Conservation (phyloP, 352 stramenopile species). For the Globisporangium spiculum region DNA sequence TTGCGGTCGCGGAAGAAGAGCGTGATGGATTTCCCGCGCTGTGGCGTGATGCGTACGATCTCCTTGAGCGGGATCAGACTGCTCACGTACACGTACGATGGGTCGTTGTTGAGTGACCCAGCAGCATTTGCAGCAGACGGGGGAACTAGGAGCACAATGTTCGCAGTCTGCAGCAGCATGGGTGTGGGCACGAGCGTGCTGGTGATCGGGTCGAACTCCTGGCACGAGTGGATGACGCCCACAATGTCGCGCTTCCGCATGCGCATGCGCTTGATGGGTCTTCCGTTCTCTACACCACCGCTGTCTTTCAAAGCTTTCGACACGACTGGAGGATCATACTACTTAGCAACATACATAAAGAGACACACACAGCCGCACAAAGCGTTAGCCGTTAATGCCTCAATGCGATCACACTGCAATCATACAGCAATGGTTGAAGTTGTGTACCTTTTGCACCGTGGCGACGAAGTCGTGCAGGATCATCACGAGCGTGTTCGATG, state of each 20-base stretch:
- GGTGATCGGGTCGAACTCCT: conserved; percentile 59
- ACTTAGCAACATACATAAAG: background rate
- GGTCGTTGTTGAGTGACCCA: conserved; percentile 20
- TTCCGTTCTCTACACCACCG: conserved; percentile 1
- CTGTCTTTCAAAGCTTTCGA: conserved; percentile 16
- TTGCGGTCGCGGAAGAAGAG: conserved; percentile 74
- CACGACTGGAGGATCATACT: conserved; percentile 32
- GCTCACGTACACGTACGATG: conserved; percentile 58
- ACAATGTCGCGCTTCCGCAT: conserved; percentile 74
- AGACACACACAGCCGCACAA: background rate
- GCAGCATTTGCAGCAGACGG: conserved; percentile 5
- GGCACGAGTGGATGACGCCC: conserved; percentile 60
- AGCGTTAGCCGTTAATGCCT: background rate
- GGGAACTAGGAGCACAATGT: conserved; percentile 49
- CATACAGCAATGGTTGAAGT: background rate
- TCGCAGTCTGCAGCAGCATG: conserved; percentile 68
- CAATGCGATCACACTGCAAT: background rate
- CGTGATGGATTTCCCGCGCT: conserved; percentile 72
- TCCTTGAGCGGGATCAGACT: conserved; percentile 66
- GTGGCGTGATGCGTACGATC: conserved; percentile 71
- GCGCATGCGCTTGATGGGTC: conserved; percentile 26
- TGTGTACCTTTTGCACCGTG: conserved; percentile 46
- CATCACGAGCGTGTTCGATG: conserved; percentile 74
- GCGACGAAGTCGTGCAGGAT: conserved; percentile 65
- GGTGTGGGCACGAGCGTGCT: conserved; percentile 55